Evolutionary conservation across 208 protist species (phyloP).

Genomic region (Leishmania guyanensis): DNA sequence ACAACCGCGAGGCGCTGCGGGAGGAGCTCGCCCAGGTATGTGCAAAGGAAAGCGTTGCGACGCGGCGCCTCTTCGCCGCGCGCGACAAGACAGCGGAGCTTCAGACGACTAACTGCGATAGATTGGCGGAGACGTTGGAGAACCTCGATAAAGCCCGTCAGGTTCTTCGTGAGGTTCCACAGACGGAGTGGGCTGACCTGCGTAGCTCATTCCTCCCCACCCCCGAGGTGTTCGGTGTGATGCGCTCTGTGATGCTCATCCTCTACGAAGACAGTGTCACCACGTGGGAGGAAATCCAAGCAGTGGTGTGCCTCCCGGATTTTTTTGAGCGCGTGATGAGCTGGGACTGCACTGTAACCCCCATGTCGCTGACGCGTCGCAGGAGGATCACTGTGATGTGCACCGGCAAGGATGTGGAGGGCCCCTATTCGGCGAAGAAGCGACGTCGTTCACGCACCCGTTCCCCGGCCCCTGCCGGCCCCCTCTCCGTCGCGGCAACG

Average conservation of each 20-base stretch:
- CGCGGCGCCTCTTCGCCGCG: slow-evolving; percentile 49
- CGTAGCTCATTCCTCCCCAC: slow-evolving; percentile 35
- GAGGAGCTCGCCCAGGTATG: slow-evolving; percentile 43
- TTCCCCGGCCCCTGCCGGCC: slow-evolving; percentile 5
- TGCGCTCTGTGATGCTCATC: slow-evolving; percentile 67
- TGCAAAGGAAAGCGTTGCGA: slow-evolving; percentile 51
- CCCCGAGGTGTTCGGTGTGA: slow-evolving; percentile 33
- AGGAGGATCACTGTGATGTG: slow-evolving; percentile 51
- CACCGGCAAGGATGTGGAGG: slow-evolving; percentile 24
- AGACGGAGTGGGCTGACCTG: slow-evolving; percentile 61
- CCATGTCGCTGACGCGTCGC: slow-evolving; percentile 57
- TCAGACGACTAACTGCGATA: slow-evolving; percentile 39
- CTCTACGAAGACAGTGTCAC: slow-evolving; percentile 64
- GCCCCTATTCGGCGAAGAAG: slow-evolving; percentile 21
- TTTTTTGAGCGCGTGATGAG: slow-evolving; percentile 65
- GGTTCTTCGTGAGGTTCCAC: slow-evolving; percentile 38
- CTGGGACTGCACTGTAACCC: slow-evolving; percentile 72
- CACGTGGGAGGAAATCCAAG: slow-evolving; percentile 60
- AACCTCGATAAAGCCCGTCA: slow-evolving; percentile 50
- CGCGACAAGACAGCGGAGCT: slow-evolving; percentile 54
- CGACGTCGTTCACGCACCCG: slow-evolving; percentile 20
- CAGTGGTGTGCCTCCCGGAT: slow-evolving; percentile 50
- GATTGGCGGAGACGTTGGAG: slow-evolving; percentile 40
- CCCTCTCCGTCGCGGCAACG: slow-evolving; percentile 14
- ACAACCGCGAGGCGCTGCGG: slow-evolving; percentile 55